These are phyloP conservation scores for Trichoderma sp. DNA, from an alignment of 2,329 filamentous ascomycete genomes.

Conservation along the genomic window DNA sequence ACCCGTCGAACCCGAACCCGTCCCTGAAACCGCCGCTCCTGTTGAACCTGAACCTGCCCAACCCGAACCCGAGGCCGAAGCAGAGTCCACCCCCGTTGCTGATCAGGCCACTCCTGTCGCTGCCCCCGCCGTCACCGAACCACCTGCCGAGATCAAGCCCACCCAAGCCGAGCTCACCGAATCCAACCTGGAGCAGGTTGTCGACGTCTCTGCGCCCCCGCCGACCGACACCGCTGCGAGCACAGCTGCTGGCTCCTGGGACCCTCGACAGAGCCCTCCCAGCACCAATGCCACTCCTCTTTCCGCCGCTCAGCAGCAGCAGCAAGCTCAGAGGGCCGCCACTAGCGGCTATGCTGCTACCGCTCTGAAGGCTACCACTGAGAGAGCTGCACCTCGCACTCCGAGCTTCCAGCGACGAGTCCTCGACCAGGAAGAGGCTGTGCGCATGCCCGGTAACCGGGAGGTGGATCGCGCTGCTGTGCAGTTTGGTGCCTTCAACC, in stretches of 20 bases:
- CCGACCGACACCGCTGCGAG: constrained; percentile 83
- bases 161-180: constrained; percentile 84
- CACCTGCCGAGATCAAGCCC: constrained; percentile 63
- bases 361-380: constrained; percentile 74
- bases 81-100: constrained; percentile 38
- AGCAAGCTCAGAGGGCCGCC: constrained; percentile 54
- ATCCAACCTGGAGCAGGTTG: constrained; percentile 88
- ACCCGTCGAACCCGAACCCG: constrained; percentile 33
- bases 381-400: constrained; percentile 62
- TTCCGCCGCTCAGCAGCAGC: constrained; percentile 65
- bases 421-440: constrained; percentile 93
- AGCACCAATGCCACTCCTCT: constrained; percentile 68
- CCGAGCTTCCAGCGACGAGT: constrained; percentile 84
- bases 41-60: constrained; percentile 44
- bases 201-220: constrained; percentile 75
- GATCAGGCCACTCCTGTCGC: constrained; percentile 20
- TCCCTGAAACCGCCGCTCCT: constrained; percentile 38
- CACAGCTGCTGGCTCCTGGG: constrained; percentile 84
- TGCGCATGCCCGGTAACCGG: constrained; percentile 97
- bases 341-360: constrained; percentile 75
- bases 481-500: constrained; percentile 92
- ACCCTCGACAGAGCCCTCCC: constrained; percentile 63
- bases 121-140: constrained; percentile 44
- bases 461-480: constrained; percentile 91
- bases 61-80: constrained; percentile 41